These are phyloP conservation scores for Laburnicola sp. DNA, from an alignment of 2,329 filamentous ascomycete species.

Conservation along the genomic window DNA sequence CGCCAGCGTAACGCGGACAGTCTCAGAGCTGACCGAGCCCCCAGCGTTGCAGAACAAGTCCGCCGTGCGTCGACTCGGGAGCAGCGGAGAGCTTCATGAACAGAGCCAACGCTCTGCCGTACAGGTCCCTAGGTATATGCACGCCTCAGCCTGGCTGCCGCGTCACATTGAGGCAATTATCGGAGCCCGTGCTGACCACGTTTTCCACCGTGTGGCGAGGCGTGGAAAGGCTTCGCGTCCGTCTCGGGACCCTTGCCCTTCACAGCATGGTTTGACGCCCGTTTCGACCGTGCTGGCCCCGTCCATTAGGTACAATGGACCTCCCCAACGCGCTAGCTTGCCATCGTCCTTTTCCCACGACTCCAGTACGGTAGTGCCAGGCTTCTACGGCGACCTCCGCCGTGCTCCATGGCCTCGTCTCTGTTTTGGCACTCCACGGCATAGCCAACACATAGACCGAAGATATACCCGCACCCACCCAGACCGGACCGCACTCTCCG, in stretches of 20 bases:
- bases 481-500: background rate
- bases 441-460: constrained; percentile 13
- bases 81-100: no score
- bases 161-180: background rate
- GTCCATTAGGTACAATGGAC: constrained; percentile 15
- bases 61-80: no score
- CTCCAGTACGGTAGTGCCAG: background rate
- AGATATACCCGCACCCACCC: constrained; percentile 6
- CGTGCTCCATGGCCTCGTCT: constrained; percentile 25
- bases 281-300: no score
- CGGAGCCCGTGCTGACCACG: constrained; percentile 1
- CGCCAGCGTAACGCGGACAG: background rate
- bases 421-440: constrained; percentile 19
- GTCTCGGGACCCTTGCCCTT: constrained; percentile 1
- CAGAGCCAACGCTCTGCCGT: no score
- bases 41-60: no score
- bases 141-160: background rate
- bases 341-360: constrained; percentile 1
- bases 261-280: constrained; percentile 11
- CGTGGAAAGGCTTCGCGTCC: constrained; percentile 2
- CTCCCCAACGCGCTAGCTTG: constrained; percentile 3
- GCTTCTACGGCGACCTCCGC: constrained; percentile 8
- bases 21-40: background rate
- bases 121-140: no score
- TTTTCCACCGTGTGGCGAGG: constrained; percentile 6